Percentiles rank a stretch among this genome's conserved stretches.
Conservation (phyloP, 2,329 filamentous ascomycete species). For the Cladosporium sp. region DNA sequence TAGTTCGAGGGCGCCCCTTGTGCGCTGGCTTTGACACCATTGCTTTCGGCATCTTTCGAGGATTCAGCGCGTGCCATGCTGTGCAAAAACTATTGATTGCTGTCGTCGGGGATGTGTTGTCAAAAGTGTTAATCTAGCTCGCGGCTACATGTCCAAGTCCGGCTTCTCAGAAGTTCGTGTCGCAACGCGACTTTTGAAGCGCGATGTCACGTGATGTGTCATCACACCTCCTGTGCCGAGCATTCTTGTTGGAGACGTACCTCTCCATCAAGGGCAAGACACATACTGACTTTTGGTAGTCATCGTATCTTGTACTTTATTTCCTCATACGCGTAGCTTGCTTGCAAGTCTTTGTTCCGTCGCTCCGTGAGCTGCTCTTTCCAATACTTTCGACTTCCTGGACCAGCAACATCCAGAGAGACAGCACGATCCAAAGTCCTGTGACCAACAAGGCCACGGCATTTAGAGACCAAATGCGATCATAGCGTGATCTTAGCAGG, state of each 20-base stretch:
- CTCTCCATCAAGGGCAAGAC: too few relatives aligned
- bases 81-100: not conserved
- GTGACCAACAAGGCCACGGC: not conserved
- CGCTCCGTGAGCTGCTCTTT: not conserved
- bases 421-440: not conserved
- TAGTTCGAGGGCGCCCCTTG: constrained; percentile 47
- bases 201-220: too few relatives aligned
- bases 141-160: too few relatives aligned
- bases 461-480: not conserved
- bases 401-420: not conserved
- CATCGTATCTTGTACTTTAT: too few relatives aligned
- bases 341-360: too few relatives aligned
- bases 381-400: not conserved
- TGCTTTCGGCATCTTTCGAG: constrained; percentile 40
- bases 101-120: not conserved
- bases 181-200: too few relatives aligned
- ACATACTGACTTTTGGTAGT: too few relatives aligned
- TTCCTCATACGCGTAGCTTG: too few relatives aligned
- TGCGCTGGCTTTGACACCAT: constrained; percentile 37
- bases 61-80: constrained; percentile 45
- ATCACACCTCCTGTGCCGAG: too few relatives aligned
- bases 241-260: too few relatives aligned
- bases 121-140: too few relatives aligned
- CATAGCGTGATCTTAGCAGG: not conserved
- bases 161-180: too few relatives aligned